Percentiles rank a stretch among this genome's conserved stretches.
These are phyloP conservation scores for Melampsora americana DNA, from an alignment of 1,284 basidiomycete species.

Conservation along the genomic window DNA sequence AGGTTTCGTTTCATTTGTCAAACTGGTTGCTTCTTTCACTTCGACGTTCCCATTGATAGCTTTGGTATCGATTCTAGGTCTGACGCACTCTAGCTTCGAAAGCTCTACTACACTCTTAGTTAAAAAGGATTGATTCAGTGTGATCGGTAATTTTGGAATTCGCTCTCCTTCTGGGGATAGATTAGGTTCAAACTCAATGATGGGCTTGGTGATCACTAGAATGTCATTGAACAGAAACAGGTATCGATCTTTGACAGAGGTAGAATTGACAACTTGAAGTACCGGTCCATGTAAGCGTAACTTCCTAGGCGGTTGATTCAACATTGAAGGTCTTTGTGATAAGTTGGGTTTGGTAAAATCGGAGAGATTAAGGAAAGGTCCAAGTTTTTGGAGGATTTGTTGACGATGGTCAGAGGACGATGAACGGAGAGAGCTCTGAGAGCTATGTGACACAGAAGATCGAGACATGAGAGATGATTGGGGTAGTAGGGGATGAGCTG, in stretches of 20 bases:
- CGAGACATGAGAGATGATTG: conserved; percentile 25
- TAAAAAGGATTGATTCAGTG: conserved; percentile 74
- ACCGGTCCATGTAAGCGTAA: conserved; percentile 79
- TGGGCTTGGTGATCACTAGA: conserved; percentile 69
- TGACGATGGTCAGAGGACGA: conserved; percentile 26
- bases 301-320: conserved; percentile 81
- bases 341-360: conserved; percentile 55
- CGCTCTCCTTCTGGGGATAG: conserved; percentile 59
- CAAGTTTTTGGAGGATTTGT: conserved; percentile 52
- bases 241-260: conserved; percentile 92
- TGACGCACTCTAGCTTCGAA: conserved; percentile 61
- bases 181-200: conserved; percentile 62
- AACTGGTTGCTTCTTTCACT: conserved; percentile 45
- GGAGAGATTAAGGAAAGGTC: conserved; percentile 62
- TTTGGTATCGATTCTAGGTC: conserved; percentile 51
- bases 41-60: conserved; percentile 46
- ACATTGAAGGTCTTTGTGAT: conserved; percentile 63
- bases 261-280: conserved; percentile 85
- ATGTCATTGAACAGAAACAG: conserved; percentile 93
- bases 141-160: conserved; percentile 60
- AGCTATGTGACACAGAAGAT: conserved; percentile 9
- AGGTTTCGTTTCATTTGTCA: neutral
- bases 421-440: conserved; percentile 14
- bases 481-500: neutral
- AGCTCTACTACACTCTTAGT: conserved; percentile 83